Evolutionary conservation across 202 grass and related monocot genomes (phyloP), one percentile per base, ranked within the genome.

Genomic region (Setaria viridis): DNA sequence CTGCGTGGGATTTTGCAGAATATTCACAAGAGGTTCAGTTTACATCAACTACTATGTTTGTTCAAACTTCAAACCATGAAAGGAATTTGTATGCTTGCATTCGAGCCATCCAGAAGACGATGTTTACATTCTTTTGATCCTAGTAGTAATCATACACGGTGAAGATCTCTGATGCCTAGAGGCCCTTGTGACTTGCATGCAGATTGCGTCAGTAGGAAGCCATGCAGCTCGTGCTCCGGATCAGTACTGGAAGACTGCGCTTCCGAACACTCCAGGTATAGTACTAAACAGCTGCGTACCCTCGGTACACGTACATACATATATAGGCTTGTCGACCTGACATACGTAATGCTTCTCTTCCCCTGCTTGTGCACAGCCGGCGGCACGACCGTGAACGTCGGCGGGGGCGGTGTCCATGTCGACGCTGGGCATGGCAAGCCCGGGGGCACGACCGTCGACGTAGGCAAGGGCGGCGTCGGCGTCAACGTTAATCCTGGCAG

Each of bases 151-250:
- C 6, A n/a, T n/a, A 48, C 14, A 29, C 53, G 15, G 3, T 51
- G 25, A 16, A 9, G 47, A 70, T 37, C 10, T 60, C 6, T 64
- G 17, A 89, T 21, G 45, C 21, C 12, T 66, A 29, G 33, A 41
- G 49, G 69, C 34, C 43, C 67, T 25, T 39, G 56, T 45, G 16
- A 41, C 62, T 80, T 85, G 19, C 29, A 45, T 82, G 82, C 82
- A 97, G 94, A 51, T 91, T 41, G 84, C 92, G 70, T 85, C 83
- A 10, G 90, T 83, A 60, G 81, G 88, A 85, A 97, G 83, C 94
- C 92, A 92, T 92, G 94, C 94, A 78, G 92, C 84, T 45, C 86
- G 84, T 32, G 73, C 94, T 82, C 80, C 88, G 30, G 80, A 91
- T 80, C 84, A 87, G 21, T 97, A 97, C 81, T 97, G 92, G 94